Base-by-base conservation (phyloP, 352 stramenopile species). In the Phytophthora kernoviae region DNA sequence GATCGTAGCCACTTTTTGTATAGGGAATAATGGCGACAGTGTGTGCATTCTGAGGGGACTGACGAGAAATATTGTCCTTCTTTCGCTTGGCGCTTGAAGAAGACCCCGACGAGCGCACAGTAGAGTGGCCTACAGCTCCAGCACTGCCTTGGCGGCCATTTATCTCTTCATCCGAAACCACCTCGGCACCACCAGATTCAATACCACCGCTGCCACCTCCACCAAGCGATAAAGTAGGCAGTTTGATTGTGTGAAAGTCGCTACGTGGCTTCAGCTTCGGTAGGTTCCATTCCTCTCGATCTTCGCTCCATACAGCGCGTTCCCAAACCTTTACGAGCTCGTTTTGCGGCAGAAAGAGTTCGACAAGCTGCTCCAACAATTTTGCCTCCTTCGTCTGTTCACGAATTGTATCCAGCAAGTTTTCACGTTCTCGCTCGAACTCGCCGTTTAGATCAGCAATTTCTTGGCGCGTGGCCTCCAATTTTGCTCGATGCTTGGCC, bases 291-390 rank as follows among this genome's bases (percentile, higher is more conserved):
- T 89, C 79, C 32, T 92, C 86, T 4, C 84, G 72, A 18, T 96
- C 87, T 37, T 97, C 89, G 45, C 67, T 73, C 84, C 88, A 97
- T 7, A 94, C 70, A 0, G 85, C 83, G 32, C 86, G 85, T 34
- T 96, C 85, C 87, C 88, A 97, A 14, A 97, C 86, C 49, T 95
- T 93, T 15, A 91, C 79, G 5, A 96, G 65, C 40, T 96, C 88
- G 24, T 90, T 93, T 47, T 94, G 81, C 5, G 80, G 77, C 14
- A 97, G 37, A 32, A 97, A 93, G 1, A 96, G 48, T 60, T 94
- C 79, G 2, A 92, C 80, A n/a, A 96, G 79, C 44, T 97, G 87
- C 58, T 96, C 86, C 30, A 96, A 63, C 20, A 97, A 63, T 58
- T 96, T 94, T 22, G 81, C 75, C 58, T 97, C 90, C 53, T 90